Percentiles rank a stretch among this genome's conserved stretches.
Conservation (phyloP, 441 rosid genomes). For the Melastoma candidum region DNA sequence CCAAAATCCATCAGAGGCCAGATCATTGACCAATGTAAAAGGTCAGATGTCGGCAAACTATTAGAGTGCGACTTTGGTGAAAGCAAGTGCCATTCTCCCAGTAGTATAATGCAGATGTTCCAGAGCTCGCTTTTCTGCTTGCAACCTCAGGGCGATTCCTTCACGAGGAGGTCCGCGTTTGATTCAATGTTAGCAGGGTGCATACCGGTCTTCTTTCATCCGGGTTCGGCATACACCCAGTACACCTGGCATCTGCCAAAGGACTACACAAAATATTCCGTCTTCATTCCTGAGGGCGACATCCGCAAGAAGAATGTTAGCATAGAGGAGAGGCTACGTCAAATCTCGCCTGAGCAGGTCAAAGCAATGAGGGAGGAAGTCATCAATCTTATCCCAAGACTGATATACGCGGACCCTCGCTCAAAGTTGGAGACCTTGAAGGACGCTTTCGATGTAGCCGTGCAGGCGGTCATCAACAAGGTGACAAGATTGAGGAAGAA, state of each 20-base stretch:
- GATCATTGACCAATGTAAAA: background rate
- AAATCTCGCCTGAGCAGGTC: constrained; percentile 67
- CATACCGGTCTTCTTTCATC: constrained; percentile 88
- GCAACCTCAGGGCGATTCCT: constrained; percentile 93
- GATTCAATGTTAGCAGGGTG: constrained; percentile 89
- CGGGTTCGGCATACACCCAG: constrained; percentile 87
- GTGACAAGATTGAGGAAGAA: constrained; percentile 81
- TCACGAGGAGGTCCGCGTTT: constrained; percentile 82
- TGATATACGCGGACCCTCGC: constrained; percentile 79
- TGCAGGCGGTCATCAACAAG: constrained; percentile 69
- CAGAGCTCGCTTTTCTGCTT: constrained; percentile 79
- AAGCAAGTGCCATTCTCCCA: constrained; percentile 6
- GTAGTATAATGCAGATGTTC: constrained; percentile 91
- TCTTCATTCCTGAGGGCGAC: constrained; percentile 82
- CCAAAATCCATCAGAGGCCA: background rate
- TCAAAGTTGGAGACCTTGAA: constrained; percentile 52
- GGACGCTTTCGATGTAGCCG: constrained; percentile 84
- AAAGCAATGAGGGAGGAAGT: constrained; percentile 71
- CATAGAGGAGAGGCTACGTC: constrained; percentile 63
- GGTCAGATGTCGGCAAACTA: no score
- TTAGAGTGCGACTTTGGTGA: no score
- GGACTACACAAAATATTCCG: constrained; percentile 67
- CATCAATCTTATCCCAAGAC: constrained; percentile 56
- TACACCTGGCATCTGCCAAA: constrained; percentile 93
- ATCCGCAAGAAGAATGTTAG: constrained; percentile 62